Conservation (phyloP, 139 green algal genomes). For the Picochlorum sp. region DNA sequence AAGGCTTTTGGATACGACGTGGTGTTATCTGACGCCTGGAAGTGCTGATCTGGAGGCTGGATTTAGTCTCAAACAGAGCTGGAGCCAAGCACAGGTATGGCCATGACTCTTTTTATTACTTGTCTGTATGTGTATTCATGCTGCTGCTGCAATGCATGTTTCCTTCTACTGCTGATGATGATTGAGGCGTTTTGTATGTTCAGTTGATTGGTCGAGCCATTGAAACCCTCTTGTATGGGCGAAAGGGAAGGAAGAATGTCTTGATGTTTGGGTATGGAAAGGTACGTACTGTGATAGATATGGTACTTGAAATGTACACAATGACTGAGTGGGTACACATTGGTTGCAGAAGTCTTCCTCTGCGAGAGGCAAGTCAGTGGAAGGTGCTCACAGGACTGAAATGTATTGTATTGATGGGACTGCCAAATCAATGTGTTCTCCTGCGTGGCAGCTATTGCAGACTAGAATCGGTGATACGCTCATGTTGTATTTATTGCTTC, state of each 20-base stretch:
- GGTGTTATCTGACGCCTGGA: slow-evolving; percentile 7
- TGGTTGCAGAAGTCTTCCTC: background rate
- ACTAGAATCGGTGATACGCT: slow-evolving; percentile 51
- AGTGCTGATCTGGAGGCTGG: slow-evolving; percentile 7
- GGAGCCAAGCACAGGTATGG: slow-evolving; percentile 27
- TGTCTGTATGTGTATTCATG: no score
- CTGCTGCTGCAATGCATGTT: no score
- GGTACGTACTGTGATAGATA: slow-evolving; percentile 18
- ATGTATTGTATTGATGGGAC: slow-evolving; percentile 32
- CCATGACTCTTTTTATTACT: no score
- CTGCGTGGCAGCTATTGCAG: slow-evolving; percentile 43
- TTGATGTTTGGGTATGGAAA: slow-evolving; percentile 44
- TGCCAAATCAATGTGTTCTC: slow-evolving; percentile 8
- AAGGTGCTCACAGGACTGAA: slow-evolving; percentile 33
- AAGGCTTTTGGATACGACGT: slow-evolving; percentile 16
- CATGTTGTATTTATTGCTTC: slow-evolving; percentile 61
- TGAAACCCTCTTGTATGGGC: slow-evolving; percentile 36
- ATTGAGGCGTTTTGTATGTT: background rate
- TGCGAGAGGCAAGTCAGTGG: background rate
- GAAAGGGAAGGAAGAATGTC: slow-evolving; percentile 33
- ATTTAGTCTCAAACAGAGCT: slow-evolving; percentile 28
- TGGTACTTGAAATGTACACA: background rate
- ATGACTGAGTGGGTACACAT: background rate
- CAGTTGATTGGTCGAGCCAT: slow-evolving; percentile 51
- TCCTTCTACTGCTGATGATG: background rate